These are phyloP conservation scores for Coix lacrymajobi DNA, from an alignment of 176 grass and related monocot genomes.

Conservation along the genomic window DNA sequence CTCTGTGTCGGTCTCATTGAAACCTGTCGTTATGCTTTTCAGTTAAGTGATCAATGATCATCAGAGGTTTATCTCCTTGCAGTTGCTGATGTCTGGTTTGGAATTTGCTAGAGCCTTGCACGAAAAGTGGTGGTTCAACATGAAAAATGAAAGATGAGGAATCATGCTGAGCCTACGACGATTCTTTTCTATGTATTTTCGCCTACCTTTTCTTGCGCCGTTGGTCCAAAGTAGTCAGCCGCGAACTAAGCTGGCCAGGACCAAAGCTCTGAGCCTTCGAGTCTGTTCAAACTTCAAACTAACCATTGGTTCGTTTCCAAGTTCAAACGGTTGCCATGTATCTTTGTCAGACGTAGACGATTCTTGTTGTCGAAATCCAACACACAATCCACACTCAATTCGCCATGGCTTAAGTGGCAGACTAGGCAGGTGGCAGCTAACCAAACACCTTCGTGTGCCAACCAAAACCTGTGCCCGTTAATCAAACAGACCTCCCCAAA, in stretches of 20 bases:
- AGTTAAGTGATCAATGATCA: not conserved
- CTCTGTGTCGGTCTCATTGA: not conserved
- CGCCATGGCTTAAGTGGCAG: not conserved
- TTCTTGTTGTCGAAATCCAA: not conserved
- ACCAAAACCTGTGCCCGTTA: not conserved
- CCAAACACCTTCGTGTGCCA: not conserved
- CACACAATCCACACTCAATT: not conserved
- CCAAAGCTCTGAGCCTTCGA: not conserved
- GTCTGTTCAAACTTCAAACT: not conserved
- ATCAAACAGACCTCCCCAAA: not conserved
- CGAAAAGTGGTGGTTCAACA: not conserved
- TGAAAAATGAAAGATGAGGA: not conserved
- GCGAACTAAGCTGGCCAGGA: not conserved
- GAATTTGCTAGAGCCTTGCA: not conserved
- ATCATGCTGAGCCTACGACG: not conserved
- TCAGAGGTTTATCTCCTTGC: not conserved
- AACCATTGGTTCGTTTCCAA: not conserved
- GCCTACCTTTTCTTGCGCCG: not conserved
- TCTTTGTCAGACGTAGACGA: not conserved
- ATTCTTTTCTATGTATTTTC: not conserved
- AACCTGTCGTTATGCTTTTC: not conserved
- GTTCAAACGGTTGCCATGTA: not conserved
- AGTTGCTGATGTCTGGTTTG: not conserved
- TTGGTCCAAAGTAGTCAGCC: not conserved
- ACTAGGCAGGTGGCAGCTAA: not conserved